Conservation (phyloP, 257 asterid species). For the Jasminum sambac region DNA sequence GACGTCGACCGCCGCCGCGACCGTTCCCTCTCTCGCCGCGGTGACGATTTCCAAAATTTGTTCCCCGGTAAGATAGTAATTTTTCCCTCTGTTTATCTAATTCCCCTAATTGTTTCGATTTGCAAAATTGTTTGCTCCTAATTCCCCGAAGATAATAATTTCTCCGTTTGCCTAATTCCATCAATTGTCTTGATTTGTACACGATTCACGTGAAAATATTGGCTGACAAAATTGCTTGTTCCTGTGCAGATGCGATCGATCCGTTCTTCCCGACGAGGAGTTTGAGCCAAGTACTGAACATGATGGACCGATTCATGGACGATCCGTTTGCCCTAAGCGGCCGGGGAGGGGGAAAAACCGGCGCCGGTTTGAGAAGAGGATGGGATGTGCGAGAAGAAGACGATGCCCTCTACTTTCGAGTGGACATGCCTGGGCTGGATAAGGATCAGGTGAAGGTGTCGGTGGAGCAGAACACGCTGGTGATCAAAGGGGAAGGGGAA, state of each 20-base stretch:
- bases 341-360: slow-evolving; percentile 7
- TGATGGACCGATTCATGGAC: slow-evolving; percentile 64
- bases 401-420: slow-evolving; percentile 25
- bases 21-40: slow-evolving; percentile 33
- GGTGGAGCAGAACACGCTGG: slow-evolving; percentile 41
- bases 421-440: slow-evolving; percentile 55
- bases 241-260: slow-evolving; percentile 48
- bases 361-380: slow-evolving; percentile 22
- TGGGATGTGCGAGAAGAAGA: slow-evolving; percentile 46
- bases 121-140: background rate
- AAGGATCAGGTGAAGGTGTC: slow-evolving; percentile 42
- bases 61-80: slow-evolving; percentile 33
- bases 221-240: background rate
- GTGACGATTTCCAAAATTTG: slow-evolving; percentile 30
- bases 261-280: slow-evolving; percentile 64
- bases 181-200: too few species aligned
- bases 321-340: slow-evolving; percentile 18
- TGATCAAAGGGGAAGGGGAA: slow-evolving; percentile 37
- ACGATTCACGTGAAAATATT: too few species aligned
- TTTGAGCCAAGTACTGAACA: slow-evolving; percentile 63
- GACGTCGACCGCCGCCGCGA: slow-evolving; percentile 31
- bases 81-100: background rate
- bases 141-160: too few species aligned
- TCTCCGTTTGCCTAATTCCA: too few species aligned
- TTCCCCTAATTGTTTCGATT: background rate